Base-by-base conservation (phyloP, 1,284 basidiomycete genomes). In the Stereum hirsutum region DNA sequence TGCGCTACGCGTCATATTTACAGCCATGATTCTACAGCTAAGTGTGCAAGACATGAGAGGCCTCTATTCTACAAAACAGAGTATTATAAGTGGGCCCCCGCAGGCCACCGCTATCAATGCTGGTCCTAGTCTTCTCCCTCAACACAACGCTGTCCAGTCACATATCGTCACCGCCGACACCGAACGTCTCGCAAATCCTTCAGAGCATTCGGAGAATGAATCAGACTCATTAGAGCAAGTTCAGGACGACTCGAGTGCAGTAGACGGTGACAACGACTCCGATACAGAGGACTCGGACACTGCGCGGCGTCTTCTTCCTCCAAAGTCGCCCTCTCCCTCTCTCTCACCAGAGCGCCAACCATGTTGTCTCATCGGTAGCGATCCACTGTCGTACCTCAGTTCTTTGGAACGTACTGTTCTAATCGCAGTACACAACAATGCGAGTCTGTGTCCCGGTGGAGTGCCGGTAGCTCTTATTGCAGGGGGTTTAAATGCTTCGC, bases 361-460 rank as follows among this genome's bases (percentile, higher is more conserved):
- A 5, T 41, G 40, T 37, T 39, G 41, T 17, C 24, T n/a, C n/a
- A n/a, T n/a, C n/a, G n/a, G 28, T 24, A 46, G 47, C 31, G 75
- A 74, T 43, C 69, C 74, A 46, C 82, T 70, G 48, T 66, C 72
- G 1, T 63, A 78, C 50, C 66, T 87, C n/a, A 75, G 76, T 11
- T 50, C 61, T 4, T 56, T 89, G 25, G 77, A 90, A 51, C 72
- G 75, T 37, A 64, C 68, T 23, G 85, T 94, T 49, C 64, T 90
- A 53, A 58, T 75, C 36, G 70, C 74, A 47, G 76, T 90, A 42
- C 52, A 65, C 24, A 69, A 48, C 60, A 68, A 26, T 34, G 24
- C 26, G 15, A 17, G 15, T 12, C 51, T 52, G 21, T 61, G 61
- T 39, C 64, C 67, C 1, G 75, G 78, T 44, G 86, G 85, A 7